Evolutionary conservation across 1,139 yeast species (phyloP).

Genomic region (Zhuliangozyma parablackwelliae): DNA sequence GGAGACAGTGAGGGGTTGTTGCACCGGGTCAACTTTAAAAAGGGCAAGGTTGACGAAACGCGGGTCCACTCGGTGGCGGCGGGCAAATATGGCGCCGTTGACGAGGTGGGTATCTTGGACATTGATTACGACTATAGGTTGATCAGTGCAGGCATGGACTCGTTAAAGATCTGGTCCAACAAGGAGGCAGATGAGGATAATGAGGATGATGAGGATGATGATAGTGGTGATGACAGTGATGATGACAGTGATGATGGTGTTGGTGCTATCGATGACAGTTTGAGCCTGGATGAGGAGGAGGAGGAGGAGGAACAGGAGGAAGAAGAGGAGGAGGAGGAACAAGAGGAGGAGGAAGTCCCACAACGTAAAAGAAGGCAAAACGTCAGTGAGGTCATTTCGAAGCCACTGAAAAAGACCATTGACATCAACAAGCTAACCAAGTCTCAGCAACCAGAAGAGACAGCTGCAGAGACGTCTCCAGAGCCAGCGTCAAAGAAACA

Average conservation of each 20-base stretch:
- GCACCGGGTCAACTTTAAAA: constrained; percentile 60
- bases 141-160: constrained; percentile 80
- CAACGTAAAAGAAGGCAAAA: constrained; percentile 12
- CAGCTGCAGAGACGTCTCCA: neutral
- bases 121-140: constrained; percentile 76
- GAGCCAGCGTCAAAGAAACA: constrained; percentile 19
- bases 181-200: constrained; percentile 18
- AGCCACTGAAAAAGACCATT: constrained; percentile 8
- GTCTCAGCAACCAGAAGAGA: neutral
- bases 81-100: constrained; percentile 29
- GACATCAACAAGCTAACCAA: constrained; percentile 11
- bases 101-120: constrained; percentile 71
- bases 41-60: constrained; percentile 61
- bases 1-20: constrained; percentile 84
- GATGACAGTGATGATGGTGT: constrained; percentile 13
- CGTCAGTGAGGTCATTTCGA: constrained; percentile 14
- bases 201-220: constrained; percentile 15
- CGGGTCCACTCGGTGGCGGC: constrained; percentile 54
- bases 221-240: constrained; percentile 8
- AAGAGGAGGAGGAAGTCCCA: constrained; percentile 12
- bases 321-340: constrained; percentile 14
- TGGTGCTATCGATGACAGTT: constrained; percentile 7
- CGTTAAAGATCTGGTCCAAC: constrained; percentile 67
- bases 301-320: constrained; percentile 9
- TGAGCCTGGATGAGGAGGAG: constrained; percentile 8